Conservation (phyloP, 495 filamentous ascomycete species). For the Penicillium macrosclerotiorum region DNA sequence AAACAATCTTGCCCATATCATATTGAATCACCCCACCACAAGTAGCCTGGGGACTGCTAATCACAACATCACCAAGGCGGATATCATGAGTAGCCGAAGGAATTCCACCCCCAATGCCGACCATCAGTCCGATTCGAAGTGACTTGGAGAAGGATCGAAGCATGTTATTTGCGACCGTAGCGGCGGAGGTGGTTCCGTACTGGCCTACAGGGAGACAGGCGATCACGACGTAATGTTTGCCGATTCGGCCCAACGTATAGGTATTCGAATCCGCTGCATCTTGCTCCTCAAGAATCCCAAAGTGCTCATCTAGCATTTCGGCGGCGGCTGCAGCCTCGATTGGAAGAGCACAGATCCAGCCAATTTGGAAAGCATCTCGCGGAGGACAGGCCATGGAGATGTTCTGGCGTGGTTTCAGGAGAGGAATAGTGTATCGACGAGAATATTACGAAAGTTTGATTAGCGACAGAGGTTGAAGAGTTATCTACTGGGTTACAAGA, state of each 20-base stretch:
- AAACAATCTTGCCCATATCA: slow-evolving; percentile 9
- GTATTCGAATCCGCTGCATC: slow-evolving; percentile 28
- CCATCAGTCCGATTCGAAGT: slow-evolving; percentile 14
- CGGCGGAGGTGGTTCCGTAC: slow-evolving; percentile 38
- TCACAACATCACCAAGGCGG: slow-evolving; percentile 14
- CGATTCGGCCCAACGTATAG: slow-evolving; percentile 43
- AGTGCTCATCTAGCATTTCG: slow-evolving; percentile 47
- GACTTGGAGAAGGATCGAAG: slow-evolving; percentile 20
- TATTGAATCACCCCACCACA: slow-evolving; percentile 8
- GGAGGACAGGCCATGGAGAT: slow-evolving; percentile 6
- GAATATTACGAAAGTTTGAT: not conserved
- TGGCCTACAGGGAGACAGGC: slow-evolving; percentile 36
- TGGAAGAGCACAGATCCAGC: slow-evolving; percentile 35
- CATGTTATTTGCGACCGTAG: slow-evolving; percentile 40
- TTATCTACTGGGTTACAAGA: not conserved
- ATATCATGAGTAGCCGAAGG: slow-evolving; percentile 16
- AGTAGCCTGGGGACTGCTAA: slow-evolving; percentile 21
- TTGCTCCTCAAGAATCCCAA: slow-evolving; percentile 26
- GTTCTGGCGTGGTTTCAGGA: not conserved
- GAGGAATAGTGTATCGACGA: not conserved
- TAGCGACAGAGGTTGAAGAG: not conserved
- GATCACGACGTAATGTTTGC: slow-evolving; percentile 43
- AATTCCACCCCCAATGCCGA: slow-evolving; percentile 13
- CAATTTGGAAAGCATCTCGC: slow-evolving; percentile 8
- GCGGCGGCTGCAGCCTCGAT: slow-evolving; percentile 43